Conservation (phyloP, 2,329 filamentous ascomycete species). For the Neophaeococcomyces mojaviensis region DNA sequence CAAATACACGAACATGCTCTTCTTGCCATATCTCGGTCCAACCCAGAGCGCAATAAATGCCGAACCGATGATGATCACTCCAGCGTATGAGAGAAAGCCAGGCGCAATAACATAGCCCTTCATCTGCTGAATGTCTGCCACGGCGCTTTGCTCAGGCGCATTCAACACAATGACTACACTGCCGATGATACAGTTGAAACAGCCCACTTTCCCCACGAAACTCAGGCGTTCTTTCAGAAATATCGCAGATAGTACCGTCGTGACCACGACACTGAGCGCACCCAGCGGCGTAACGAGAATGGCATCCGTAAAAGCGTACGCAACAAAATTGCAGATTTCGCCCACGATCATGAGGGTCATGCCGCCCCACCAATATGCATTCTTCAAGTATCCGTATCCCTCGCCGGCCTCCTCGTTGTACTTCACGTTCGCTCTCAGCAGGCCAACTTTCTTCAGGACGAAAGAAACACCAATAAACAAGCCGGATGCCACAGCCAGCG, state of each 20-base stretch:
- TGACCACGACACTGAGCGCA: constrained; percentile 85
- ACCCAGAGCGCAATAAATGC: constrained; percentile 68
- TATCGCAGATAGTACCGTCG: constrained; percentile 82
- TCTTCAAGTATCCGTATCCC: constrained; percentile 95
- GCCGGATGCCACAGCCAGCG: constrained; percentile 77
- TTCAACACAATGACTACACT: constrained; percentile 93
- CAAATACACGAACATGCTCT: constrained; percentile 95
- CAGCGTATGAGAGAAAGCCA: constrained; percentile 77
- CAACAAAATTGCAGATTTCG: constrained; percentile 94
- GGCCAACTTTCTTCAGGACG: constrained; percentile 86
- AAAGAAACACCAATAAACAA: constrained; percentile 92
- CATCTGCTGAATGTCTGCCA: constrained; percentile 86
- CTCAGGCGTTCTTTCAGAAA: constrained; percentile 93
- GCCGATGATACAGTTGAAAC: constrained; percentile 89
- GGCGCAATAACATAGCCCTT: constrained; percentile 77
- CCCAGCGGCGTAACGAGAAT: constrained; percentile 90
- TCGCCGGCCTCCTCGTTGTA: constrained; percentile 94
- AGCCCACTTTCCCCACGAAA: constrained; percentile 91
- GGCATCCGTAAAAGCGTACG: constrained; percentile 93
- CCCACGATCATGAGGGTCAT: constrained; percentile 97
- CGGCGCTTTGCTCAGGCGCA: constrained; percentile 77
- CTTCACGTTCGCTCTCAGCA: constrained; percentile 88
- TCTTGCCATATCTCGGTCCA: constrained; percentile 84
- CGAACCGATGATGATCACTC: constrained; percentile 70
- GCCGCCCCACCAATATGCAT: constrained; percentile 86